Base-by-base conservation (phyloP, 1,284 basidiomycete genomes). In the Coniferiporia weirii region DNA sequence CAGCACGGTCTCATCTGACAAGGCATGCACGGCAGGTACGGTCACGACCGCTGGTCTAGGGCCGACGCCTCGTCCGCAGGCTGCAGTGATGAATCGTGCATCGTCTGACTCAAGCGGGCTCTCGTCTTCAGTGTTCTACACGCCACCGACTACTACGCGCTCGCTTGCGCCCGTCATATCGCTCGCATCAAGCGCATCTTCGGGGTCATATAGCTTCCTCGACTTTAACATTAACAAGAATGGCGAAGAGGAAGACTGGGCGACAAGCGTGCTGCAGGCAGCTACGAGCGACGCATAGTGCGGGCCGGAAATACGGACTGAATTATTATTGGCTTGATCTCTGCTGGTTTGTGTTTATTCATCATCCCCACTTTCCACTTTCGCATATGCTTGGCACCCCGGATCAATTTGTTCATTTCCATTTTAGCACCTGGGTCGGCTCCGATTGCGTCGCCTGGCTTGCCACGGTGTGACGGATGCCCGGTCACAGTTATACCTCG, bases 401-500 rank as follows among this genome's bases (percentile, higher is more conserved):
- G 9, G 38, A 15, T 40, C 38, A 12, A 10, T 40, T 40, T 40
- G 9, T 40, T 12, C 15, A 40, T 40, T 40, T 40, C 38, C 15
- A 12, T 40, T 40, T 10, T 15, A 40, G 12, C 15, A 15, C 15
- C 12, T 15, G 9, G n/a, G 38, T 40, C 38, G 38, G 15, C 38
- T 40, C 38, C 38, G 38, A 12, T 40, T 40, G 15, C 38, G 38
- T 40, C 15, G 38, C 38, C 38, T 40, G 38, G 38, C 38, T 40
- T 40, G 38, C 38, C 38, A 40, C 38, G 38, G 15, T 7, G 38
- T 40, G 8, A 9, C 38, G 9, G 38, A 15, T 71, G 66, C 67
- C 70, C 1, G 64, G 61, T 4, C 63, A 65, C 2, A 65, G 61
- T 59, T 73, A 70, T 27, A 64, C 59, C 51, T 15, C 61, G 67